Percentiles rank a stretch among this genome's conserved stretches.
Evolutionary conservation across 2,329 filamentous ascomycete species (phyloP).

Genomic region (Epicoccum nigrum): DNA sequence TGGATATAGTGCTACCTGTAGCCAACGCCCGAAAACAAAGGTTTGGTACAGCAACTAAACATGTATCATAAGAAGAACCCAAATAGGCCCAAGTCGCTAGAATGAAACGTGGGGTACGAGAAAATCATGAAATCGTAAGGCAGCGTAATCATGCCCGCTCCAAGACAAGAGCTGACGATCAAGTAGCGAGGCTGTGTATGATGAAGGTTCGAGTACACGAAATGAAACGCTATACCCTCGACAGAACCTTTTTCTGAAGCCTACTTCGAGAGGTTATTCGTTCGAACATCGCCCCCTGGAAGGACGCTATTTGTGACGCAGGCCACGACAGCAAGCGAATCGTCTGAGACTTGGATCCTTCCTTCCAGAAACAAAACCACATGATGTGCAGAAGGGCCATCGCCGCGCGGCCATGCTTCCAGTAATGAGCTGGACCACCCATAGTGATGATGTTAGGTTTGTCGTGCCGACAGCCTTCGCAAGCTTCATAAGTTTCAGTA

Average conservation of each 20-base stretch:
- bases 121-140: constrained; percentile 16
- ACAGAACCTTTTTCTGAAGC: not conserved
- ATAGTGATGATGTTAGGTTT: no score
- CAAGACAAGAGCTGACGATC: constrained; percentile 8
- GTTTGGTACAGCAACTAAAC: constrained; percentile 21
- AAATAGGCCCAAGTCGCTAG: not conserved
- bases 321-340: not conserved
- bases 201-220: not conserved
- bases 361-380: no score
- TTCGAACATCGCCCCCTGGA: not conserved
- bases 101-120: not conserved
- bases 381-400: no score
- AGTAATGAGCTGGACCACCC: no score
- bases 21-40: constrained; percentile 21
- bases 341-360: no score
- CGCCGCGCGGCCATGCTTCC: no score
- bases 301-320: not conserved
- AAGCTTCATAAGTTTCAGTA: not conserved
- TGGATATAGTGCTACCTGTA: constrained; percentile 31
- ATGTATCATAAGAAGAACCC: constrained; percentile 8
- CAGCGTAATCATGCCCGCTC: constrained; percentile 14
- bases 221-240: not conserved
- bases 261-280: not conserved
- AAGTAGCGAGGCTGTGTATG: constrained; percentile 4
- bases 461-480: not conserved